phyloP scores from a whole-genome alignment of 768 basidiomycete species.

The Boletales sp. region DNA sequence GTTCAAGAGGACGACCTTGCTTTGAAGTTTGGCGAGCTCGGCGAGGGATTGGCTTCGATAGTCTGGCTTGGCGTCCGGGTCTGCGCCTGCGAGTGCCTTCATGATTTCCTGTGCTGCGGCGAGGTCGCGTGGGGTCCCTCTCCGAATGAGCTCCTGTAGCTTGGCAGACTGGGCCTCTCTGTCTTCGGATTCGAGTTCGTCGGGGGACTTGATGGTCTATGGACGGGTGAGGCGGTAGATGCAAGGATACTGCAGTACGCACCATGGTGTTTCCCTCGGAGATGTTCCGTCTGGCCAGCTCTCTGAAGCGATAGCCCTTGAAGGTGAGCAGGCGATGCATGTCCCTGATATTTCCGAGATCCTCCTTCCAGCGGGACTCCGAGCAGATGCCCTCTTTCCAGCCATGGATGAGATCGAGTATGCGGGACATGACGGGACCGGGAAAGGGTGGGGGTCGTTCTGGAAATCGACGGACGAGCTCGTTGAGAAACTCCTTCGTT shows the following conservation, averaged over 20 bases:
- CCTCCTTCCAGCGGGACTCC: conserved; percentile 91
- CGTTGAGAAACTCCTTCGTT: conserved; percentile 98
- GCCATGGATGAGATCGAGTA: conserved; percentile 84
- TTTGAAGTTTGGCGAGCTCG: conserved; percentile 92
- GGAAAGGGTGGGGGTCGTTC: conserved; percentile 96
- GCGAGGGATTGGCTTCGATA: conserved; percentile 86
- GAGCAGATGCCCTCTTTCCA: conserved; percentile 95
- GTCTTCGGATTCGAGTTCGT: conserved; percentile 95
- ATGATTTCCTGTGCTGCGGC: conserved; percentile 96
- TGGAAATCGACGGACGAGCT: conserved; percentile 95
- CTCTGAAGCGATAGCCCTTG: conserved; percentile 85
- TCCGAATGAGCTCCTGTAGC: conserved; percentile 95
- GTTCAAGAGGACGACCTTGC: conserved; percentile 92
- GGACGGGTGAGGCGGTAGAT: neutral
- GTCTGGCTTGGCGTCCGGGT: conserved; percentile 92
- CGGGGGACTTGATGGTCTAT: conserved; percentile 89
- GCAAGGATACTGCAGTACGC: neutral
- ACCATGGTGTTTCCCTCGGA: conserved; percentile 22
- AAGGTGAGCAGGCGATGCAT: conserved; percentile 94
- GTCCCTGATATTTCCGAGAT: conserved; percentile 93
- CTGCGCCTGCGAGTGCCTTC: conserved; percentile 92
- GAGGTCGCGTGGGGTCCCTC: conserved; percentile 92
- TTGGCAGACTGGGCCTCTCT: conserved; percentile 93
- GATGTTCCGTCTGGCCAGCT: conserved; percentile 28
- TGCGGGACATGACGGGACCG: conserved; percentile 90